A percentile compares a stretch with the other conserved stretches of the same genome.
These are phyloP conservation scores for Chenopodium suecicum DNA, from an alignment of 148 eudicot genomes.

Conservation along the genomic window DNA sequence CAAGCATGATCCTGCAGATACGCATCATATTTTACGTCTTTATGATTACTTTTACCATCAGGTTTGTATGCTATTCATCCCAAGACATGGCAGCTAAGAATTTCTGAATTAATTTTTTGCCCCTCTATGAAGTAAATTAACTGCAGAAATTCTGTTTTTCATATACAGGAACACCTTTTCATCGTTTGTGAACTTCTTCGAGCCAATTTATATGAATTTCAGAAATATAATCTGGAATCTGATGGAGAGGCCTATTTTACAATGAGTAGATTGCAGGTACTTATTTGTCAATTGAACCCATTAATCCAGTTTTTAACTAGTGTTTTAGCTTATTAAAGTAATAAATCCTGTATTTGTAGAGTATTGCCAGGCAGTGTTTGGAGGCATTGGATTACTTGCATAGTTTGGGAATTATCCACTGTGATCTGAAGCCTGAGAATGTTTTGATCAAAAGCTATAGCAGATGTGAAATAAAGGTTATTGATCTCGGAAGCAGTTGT, in stretches of 20 bases:
- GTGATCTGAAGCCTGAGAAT: slow-evolving; percentile 96
- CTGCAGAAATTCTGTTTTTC: background rate
- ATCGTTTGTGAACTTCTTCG: slow-evolving; percentile 94
- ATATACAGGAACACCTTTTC: slow-evolving; percentile 82
- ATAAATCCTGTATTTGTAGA: slow-evolving; percentile 34
- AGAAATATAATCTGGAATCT: slow-evolving; percentile 83
- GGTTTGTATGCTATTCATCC: slow-evolving; percentile 36
- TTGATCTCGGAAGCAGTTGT: slow-evolving; percentile 98
- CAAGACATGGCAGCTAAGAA: background rate
- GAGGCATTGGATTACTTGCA: slow-evolving; percentile 88
- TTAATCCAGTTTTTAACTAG: background rate
- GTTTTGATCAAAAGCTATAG: slow-evolving; percentile 82
- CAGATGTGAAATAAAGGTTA: slow-evolving; percentile 89
- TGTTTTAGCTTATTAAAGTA: background rate
- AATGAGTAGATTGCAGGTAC: slow-evolving; percentile 73
- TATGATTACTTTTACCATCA: slow-evolving; percentile 94
- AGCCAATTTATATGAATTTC: slow-evolving; percentile 95
- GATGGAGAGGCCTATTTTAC: slow-evolving; percentile 90
- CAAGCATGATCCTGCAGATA: slow-evolving; percentile 89
- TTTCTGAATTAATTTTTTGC: background rate
- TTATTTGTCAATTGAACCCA: background rate
- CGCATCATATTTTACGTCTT: slow-evolving; percentile 78
- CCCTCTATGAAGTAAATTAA: slow-evolving; percentile 1
- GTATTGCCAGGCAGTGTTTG: slow-evolving; percentile 79
- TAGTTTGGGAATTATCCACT: slow-evolving; percentile 78